A percentile compares a stretch with the other conserved stretches of the same genome.
phyloP scores from a whole-genome alignment of 306 rosid genomes.

The Amphicarpaea edgeworthii region DNA sequence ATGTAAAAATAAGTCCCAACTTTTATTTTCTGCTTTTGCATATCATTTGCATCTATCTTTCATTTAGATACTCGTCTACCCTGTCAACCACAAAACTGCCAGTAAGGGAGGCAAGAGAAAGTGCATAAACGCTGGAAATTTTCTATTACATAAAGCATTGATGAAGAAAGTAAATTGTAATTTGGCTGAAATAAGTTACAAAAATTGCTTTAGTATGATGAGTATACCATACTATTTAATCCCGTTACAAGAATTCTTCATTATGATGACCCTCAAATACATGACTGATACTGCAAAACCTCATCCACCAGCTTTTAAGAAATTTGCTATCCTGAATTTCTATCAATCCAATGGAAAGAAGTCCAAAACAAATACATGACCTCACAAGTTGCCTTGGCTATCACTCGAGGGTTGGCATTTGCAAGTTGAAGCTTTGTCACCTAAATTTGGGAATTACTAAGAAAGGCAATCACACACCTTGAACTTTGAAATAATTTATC shows the following conservation, averaged over 20 bases:
- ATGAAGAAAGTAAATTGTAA: slow-evolving; percentile 8
- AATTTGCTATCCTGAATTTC: slow-evolving; percentile 17
- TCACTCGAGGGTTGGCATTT: slow-evolving; percentile 18
- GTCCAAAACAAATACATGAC: background rate
- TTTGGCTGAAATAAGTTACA: slow-evolving; percentile 8
- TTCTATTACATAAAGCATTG: slow-evolving; percentile 6
- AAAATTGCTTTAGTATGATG: slow-evolving; percentile 19
- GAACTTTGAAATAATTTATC: slow-evolving; percentile 77
- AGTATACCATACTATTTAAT: slow-evolving; percentile 8
- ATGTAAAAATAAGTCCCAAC: too few relatives aligned
- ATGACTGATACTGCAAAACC: slow-evolving; percentile 19
- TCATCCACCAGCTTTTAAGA: slow-evolving; percentile 26
- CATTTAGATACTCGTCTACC: background rate
- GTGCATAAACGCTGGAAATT: background rate
- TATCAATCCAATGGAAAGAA: background rate
- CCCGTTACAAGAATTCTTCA: slow-evolving; percentile 6
- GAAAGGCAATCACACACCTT: slow-evolving; percentile 82
- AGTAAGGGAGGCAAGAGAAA: background rate
- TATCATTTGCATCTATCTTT: background rate
- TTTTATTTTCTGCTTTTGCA: too few relatives aligned
- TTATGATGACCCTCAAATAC: slow-evolving; percentile 14
- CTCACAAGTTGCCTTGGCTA: background rate
- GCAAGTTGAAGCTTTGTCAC: slow-evolving; percentile 16
- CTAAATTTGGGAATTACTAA: slow-evolving; percentile 77
- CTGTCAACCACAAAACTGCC: background rate